phyloP scores from a whole-genome alignment of 2,329 filamentous ascomycete species.

The Metarhizium brunneum region DNA sequence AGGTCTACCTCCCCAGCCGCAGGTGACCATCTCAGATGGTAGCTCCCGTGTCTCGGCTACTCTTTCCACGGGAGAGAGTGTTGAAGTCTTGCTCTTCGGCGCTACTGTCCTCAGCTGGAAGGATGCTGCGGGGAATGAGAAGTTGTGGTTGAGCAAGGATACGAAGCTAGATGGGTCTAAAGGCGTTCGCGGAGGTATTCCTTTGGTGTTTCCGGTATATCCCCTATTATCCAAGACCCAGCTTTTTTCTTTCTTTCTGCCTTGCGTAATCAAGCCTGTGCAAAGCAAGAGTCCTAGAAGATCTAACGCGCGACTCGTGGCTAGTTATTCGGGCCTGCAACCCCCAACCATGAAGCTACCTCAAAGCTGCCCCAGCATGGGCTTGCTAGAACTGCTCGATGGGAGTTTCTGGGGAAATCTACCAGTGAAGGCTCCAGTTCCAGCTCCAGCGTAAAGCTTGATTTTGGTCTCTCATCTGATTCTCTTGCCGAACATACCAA shows the following conservation, averaged over 20 bases:
- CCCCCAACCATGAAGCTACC: slow-evolving; percentile 68
- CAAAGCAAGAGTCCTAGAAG: neutral
- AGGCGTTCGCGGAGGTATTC: slow-evolving; percentile 84
- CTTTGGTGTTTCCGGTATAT: slow-evolving; percentile 83
- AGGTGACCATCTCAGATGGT: slow-evolving; percentile 64
- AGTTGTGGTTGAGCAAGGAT: slow-evolving; percentile 75
- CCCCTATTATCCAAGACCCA: neutral
- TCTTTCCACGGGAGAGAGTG: slow-evolving; percentile 77
- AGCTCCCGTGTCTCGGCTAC: slow-evolving; percentile 66
- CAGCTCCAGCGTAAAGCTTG: slow-evolving; percentile 75
- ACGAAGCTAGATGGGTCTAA: slow-evolving; percentile 80
- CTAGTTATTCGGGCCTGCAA: slow-evolving; percentile 77
- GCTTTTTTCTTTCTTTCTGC: too few relatives aligned
- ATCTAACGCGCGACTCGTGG: neutral
- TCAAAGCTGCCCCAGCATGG: slow-evolving; percentile 82
- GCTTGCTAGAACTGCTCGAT: slow-evolving; percentile 80
- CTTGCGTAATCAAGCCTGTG: neutral
- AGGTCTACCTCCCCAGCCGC: slow-evolving; percentile 62
- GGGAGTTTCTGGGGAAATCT: slow-evolving; percentile 91
- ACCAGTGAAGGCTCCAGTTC: slow-evolving; percentile 39
- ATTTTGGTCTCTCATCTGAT: slow-evolving; percentile 78
- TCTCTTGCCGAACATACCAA: slow-evolving; percentile 60
- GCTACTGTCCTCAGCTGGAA: slow-evolving; percentile 95
- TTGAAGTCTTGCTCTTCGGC: slow-evolving; percentile 80
- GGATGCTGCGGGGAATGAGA: slow-evolving; percentile 66